phyloP scores from a whole-genome alignment of 176 grass and related monocot species.

The Aechmea fasciata region DNA sequence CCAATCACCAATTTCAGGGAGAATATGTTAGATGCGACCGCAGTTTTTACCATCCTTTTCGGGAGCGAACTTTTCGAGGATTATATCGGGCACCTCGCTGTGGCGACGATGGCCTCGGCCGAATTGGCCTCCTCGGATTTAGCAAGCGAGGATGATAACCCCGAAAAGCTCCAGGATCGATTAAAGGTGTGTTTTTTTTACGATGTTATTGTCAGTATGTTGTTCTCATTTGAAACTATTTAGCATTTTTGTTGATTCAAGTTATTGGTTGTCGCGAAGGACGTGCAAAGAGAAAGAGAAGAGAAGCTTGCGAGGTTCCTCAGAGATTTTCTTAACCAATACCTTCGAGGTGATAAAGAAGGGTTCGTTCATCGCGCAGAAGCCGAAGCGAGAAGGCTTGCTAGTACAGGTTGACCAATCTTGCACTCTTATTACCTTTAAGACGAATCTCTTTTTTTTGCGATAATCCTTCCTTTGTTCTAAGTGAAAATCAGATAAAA shows the following conservation, averaged over 20 bases:
- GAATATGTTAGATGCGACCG: constrained; percentile 77
- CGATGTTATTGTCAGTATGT: background rate
- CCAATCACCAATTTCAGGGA: constrained; percentile 33
- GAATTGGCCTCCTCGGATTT: constrained; percentile 58
- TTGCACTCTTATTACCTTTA: constrained; percentile 15
- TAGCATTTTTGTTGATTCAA: background rate
- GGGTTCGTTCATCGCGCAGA: constrained; percentile 54
- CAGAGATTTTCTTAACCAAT: constrained; percentile 79
- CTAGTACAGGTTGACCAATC: constrained; percentile 45
- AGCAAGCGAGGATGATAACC: constrained; percentile 50
- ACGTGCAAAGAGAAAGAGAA: constrained; percentile 82
- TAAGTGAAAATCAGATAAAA: too few species aligned
- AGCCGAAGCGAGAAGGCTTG: constrained; percentile 70
- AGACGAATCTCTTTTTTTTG: constrained; percentile 9
- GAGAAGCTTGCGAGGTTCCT: constrained; percentile 83
- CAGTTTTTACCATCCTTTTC: constrained; percentile 90
- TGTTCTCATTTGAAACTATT: background rate
- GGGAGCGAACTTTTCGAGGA: constrained; percentile 89
- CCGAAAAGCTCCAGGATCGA: constrained; percentile 88
- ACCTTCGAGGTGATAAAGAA: constrained; percentile 57
- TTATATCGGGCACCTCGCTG: constrained; percentile 83
- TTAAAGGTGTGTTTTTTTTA: constrained; percentile 48
- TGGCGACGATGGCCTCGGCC: constrained; percentile 88
- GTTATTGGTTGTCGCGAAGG: constrained; percentile 39
- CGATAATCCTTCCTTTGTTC: background rate